Evolutionary conservation across 2,329 filamentous ascomycete genomes (phyloP).

Genomic region (Fusarium redolens): DNA sequence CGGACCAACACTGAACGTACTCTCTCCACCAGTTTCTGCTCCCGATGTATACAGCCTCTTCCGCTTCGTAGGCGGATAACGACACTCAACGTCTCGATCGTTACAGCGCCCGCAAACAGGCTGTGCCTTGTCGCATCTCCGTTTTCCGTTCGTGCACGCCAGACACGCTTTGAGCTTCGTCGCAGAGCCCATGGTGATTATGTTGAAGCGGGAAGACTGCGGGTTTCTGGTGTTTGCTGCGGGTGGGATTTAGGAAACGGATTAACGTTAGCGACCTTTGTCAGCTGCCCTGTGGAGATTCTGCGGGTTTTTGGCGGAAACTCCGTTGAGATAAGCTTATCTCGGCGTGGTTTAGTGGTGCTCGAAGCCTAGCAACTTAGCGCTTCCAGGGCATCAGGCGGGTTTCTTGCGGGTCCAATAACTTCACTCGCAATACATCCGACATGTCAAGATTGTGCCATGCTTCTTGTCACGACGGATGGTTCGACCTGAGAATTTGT

Average conservation of each 20-base stretch:
- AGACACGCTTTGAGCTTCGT: slow-evolving; percentile 3
- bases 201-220: neutral
- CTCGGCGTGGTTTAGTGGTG: too few species aligned
- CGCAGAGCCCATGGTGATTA: neutral
- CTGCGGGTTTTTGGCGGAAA: neutral
- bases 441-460: neutral
- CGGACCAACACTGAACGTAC: neutral
- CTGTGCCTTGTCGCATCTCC: slow-evolving; percentile 14
- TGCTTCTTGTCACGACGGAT: rapidly evolving
- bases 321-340: neutral
- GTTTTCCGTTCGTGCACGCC: neutral
- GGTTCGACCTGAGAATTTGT: rapidly evolving
- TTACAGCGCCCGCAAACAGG: neutral
- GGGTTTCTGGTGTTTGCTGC: neutral
- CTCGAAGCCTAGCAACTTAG: neutral
- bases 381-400: neutral
- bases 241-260: neutral
- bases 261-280: neutral
- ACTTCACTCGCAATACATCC: neutral
- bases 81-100: slow-evolving; percentile 12
- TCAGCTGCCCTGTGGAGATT: neutral
- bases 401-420: neutral
- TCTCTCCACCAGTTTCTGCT: neutral
- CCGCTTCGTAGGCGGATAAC: slow-evolving; percentile 1
- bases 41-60: neutral